Evolutionary conservation across 306 rosid species (phyloP).

Genomic region (Malus fusca): DNA sequence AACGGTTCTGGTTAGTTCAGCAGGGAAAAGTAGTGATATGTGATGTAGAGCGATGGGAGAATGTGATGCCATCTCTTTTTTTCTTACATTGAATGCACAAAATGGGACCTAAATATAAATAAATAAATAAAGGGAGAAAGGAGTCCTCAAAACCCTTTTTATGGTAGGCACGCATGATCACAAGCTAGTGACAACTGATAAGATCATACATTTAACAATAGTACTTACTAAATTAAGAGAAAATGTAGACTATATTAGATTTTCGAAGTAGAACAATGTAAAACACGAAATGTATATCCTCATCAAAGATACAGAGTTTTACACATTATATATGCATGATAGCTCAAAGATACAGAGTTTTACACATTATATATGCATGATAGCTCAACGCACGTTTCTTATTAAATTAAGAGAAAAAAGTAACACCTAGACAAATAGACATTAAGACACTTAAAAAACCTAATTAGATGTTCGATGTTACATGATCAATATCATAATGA

Average conservation of each 20-base stretch:
- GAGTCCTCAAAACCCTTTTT: neutral
- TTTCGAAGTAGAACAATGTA: no score
- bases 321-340: no score
- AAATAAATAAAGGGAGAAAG: neutral
- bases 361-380: no score
- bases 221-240: no score
- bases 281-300: no score
- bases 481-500: neutral
- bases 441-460: no score
- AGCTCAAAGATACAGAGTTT: no score
- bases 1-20: neutral
- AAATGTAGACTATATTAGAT: no score
- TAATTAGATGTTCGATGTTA: neutral
- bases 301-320: no score
- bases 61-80: slow-evolving; percentile 1
- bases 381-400: no score
- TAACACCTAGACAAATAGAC: no score
- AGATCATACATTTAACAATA: neutral
- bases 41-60: neutral
- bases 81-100: neutral
- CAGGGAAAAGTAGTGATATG: neutral
- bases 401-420: no score
- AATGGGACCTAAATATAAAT: neutral
- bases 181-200: neutral
- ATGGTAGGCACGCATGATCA: neutral